Base-by-base conservation (phyloP, 495 filamentous ascomycete species). In the Mytilinidion resinicola region DNA sequence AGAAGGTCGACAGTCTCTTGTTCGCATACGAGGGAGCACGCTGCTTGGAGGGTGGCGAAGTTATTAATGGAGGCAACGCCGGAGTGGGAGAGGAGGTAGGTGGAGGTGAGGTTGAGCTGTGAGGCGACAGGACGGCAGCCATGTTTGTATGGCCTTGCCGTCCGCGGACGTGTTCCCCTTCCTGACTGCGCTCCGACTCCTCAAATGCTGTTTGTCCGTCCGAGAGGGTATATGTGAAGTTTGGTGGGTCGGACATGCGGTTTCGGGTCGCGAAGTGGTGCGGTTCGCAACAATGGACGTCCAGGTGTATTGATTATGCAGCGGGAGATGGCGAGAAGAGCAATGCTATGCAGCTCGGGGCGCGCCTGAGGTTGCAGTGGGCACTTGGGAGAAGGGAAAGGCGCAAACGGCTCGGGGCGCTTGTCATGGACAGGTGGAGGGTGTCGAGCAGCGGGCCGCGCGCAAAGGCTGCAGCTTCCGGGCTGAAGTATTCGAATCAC, bases 11-110 rank as follows among this genome's bases (percentile, higher is more conserved):
- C 66, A 73, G 62, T 15, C 70, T 60, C 41, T 67, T 69, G 41
- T 61, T 60, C 8, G 55, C 57, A 58, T 68, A 68, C 47, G 68
- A 59, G 59, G 61, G 62, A 53, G 85, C 84, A 57, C 85, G 81
- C 65, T 83, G 82, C 63, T 79, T 83, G 42, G 82, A 78, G 7
- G 74, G 69, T 30, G 78, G 73, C 44, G 73, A 79, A 38, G 86
- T 88, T 59, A 86, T 83, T 48, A 87, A 72, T 14, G 85, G 82
- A 37, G 86, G 77, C 59, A 87, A 74, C 52, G 82, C 63, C 56
- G 79, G 71, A 70, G 77, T 82, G 47, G 78, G 64, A 33, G 67
- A 62, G 38, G 76, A 50, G 12, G 50, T 38, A 25, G 56, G 49
- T 19, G 48, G 48, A 9, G 56, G 50, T 12, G 47, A 52, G 19